Base-by-base conservation (phyloP, 1,139 yeast genomes). In the Tardiomyces blankii region DNA sequence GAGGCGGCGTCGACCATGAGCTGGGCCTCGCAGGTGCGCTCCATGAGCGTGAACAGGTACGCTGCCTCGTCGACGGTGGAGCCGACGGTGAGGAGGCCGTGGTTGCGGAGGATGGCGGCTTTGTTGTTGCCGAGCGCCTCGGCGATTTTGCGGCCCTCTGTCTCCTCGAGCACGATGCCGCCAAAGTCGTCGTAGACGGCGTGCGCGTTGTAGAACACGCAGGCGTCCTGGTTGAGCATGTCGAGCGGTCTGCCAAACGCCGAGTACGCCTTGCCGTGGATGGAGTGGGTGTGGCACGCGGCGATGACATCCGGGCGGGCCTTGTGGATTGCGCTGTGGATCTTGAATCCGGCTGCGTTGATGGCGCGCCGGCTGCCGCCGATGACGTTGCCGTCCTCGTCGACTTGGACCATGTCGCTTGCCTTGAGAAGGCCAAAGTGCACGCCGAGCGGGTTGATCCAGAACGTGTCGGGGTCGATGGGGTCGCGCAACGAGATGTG, bases 21-120 rank as follows among this genome's bases (percentile, higher is more conserved):
- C 63, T 84, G 93, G n/a, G 77, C 76, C 56, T 82, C 75, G 60
- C 94, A 84, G 9, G 77, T 63, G 57, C 75, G 74, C 59, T 84
- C 95, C 75, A 80, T 67, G 50, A 82, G 67, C 0, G 80, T 73
- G 62, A 78, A 84, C 49, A 82, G 63, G 57, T 78, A 80, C 2
- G 91, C 91, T 2, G 94, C 94, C 65, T 84, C 94, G 58, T 83
- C 94, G 11, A 84, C 85, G 1, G 89, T 83, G 33, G 66, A 53
- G 9, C 94, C 95, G 3, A 81, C 85, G 1, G 94, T 84, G 53
- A 85, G 63, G 39, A 84, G 70, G 13, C 94, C 94, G 59, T 85
- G 94, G 65, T 83, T 85, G 59, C 78, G 83, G 54, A 85, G 70
- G 53, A 85, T 80, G 25, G 80, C 74, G 3, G 76, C 84, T 51